Percentiles rank a stretch among this genome's conserved stretches.
These are phyloP conservation scores for Quercus ilex DNA, from an alignment of 306 rosid genomes.

Conservation along the genomic window DNA sequence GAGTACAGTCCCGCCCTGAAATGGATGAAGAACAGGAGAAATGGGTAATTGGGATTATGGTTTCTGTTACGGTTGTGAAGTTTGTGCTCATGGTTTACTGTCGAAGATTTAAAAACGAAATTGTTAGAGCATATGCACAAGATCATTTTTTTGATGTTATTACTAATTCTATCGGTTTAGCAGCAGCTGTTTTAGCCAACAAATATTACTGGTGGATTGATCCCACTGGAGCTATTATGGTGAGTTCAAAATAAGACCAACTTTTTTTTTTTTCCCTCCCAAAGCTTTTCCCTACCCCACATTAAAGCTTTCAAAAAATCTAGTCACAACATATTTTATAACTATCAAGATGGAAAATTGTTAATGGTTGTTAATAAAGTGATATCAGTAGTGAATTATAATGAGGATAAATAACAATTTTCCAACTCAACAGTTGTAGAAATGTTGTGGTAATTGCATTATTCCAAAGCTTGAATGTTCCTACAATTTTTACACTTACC, in stretches of 20 bases:
- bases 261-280: neutral
- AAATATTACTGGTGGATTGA: constrained; percentile 69
- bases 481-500: too few species aligned
- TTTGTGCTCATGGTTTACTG: constrained; percentile 73
- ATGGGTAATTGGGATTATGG: constrained; percentile 77
- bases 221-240: constrained; percentile 76
- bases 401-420: too few species aligned
- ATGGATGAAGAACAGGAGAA: constrained; percentile 26
- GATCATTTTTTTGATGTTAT: constrained; percentile 75
- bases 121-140: constrained; percentile 71
- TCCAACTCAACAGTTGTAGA: too few species aligned
- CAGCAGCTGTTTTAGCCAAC: constrained; percentile 73
- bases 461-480: too few species aligned
- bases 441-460: too few species aligned
- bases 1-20: constrained; percentile 34
- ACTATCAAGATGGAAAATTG: too few species aligned
- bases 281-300: neutral
- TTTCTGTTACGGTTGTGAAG: constrained; percentile 65
- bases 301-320: neutral
- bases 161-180: constrained; percentile 79
- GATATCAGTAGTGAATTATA: too few species aligned
- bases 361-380: too few species aligned
- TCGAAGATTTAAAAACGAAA: constrained; percentile 65
- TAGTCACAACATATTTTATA: too few species aligned
- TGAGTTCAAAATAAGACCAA: constrained; percentile 33